These are phyloP conservation scores for Agaricus blazei DNA, from an alignment of 768 basidiomycete genomes.

Conservation along the genomic window DNA sequence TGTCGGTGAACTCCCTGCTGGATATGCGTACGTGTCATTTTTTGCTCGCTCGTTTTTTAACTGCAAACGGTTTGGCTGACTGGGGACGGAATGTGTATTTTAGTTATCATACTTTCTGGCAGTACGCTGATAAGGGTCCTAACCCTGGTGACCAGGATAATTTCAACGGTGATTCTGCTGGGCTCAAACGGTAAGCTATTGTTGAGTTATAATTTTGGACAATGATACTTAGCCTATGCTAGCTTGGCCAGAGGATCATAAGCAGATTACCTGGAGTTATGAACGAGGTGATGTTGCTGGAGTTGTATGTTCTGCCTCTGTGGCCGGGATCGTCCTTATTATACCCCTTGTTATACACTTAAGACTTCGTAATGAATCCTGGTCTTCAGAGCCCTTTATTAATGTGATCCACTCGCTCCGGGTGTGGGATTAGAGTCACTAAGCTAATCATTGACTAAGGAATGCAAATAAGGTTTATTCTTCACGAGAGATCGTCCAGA, in stretches of 20 bases:
- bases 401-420: too few species aligned
- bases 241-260: slow-evolving; percentile 4
- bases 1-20: slow-evolving; percentile 52
- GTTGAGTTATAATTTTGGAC: background rate
- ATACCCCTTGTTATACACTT: too few species aligned
- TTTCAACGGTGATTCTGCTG: slow-evolving; percentile 41
- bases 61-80: background rate
- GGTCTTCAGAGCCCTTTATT: too few species aligned
- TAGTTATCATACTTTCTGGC: slow-evolving; percentile 55
- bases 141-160: slow-evolving; percentile 51
- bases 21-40: slow-evolving; percentile 38
- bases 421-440: too few species aligned
- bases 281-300: too few species aligned
- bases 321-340: too few species aligned
- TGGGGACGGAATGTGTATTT: background rate
- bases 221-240: background rate
- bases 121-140: slow-evolving; percentile 36
- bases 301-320: too few species aligned
- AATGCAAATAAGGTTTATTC: too few species aligned
- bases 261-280: background rate
- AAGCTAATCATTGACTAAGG: too few species aligned
- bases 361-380: too few species aligned
- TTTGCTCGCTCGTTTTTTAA: background rate
- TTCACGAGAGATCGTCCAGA: too few species aligned
- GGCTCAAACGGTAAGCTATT: slow-evolving; percentile 3